Evolutionary conservation across 2,329 filamentous ascomycete species (phyloP), one percentile per base, ranked within the genome.

Genomic region (Stagonosporopsis tanaceti): DNA sequence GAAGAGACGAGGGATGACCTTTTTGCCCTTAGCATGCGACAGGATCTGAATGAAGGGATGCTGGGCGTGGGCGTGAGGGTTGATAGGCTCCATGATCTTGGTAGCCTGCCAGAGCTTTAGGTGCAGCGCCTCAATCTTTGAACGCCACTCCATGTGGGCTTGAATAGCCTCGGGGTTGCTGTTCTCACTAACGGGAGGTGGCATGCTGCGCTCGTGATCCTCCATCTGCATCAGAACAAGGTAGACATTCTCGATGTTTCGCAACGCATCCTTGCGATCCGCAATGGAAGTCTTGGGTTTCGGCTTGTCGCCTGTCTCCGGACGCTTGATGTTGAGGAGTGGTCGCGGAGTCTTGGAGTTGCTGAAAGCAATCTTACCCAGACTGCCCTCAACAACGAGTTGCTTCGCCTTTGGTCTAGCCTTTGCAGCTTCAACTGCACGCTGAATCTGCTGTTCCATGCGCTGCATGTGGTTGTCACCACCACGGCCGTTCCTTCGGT

Each of bases 401-500:
- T 97, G 93, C 71, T 96, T 96, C 73, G 96, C 97, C 83, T 99
- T 99, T 12, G 95, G 95, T 77, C 96, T 94, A 59, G 93, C 92
- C 81, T 98, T 99, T 50, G 95, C 95, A 1, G 95, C 95, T 73
- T 99, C 95, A 0, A 99, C 95, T 24, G 95, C 95, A 54, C 95
- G 89, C 75, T 97, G 94, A 12, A 99, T 96, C 77, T 99, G 95
- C 77, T 99, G 95, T 77, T 99, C 94, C 95, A 99, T 99, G 53
- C 95, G 89, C 76, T 98, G 95, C 80, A 98, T 92, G 72, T 99
- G 95, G 74, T 97, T 99, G 76, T 99, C 95, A 17, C 92, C 93
- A 40, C 90, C 92, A 57, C 92, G 86, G 59, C 89, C 87, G 66
- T 95, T 88, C 63, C 93, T 87, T 61, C 93, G 80, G 87, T 85